Evolutionary conservation across 768 basidiomycete species (phyloP).

Genomic region (Exsudoporus frostii): DNA sequence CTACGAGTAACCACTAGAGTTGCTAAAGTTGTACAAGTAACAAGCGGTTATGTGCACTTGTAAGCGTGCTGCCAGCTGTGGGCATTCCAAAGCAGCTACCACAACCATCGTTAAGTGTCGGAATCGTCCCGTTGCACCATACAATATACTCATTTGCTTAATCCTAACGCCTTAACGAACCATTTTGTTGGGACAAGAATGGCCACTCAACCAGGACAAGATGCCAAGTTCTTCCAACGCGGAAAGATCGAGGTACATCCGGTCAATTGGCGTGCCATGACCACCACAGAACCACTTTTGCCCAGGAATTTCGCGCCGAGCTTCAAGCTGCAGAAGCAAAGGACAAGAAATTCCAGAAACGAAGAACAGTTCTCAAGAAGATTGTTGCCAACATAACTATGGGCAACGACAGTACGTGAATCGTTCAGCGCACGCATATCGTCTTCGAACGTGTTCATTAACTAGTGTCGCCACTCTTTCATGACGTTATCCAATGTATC

Average conservation of each 20-base stretch:
- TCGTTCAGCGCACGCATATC: constrained; percentile 6
- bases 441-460: constrained; percentile 18
- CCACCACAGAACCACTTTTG: constrained; percentile 14
- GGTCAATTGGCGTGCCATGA: constrained; percentile 1
- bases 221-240: constrained; percentile 89
- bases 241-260: constrained; percentile 81
- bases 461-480: constrained; percentile 89
- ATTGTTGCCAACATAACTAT: constrained; percentile 99
- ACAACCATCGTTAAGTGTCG: background rate
- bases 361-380: constrained; percentile 94
- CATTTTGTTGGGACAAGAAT: constrained; percentile 24
- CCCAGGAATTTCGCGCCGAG: constrained; percentile 85
- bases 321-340: constrained; percentile 88
- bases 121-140: background rate
- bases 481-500: constrained; percentile 93
- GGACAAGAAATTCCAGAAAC: constrained; percentile 93
- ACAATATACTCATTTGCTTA: background rate
- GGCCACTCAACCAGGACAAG: constrained; percentile 64
- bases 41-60: background rate
- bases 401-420: constrained; percentile 93
- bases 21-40: background rate
- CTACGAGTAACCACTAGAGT: no score
- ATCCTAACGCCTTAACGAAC: background rate
- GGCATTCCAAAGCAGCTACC: background rate
- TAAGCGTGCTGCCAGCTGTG: background rate